A percentile compares a stretch with the other conserved stretches of the same genome.
phyloP scores from a whole-genome alignment of 2,329 filamentous ascomycete species.

The Penicillium sp. region DNA sequence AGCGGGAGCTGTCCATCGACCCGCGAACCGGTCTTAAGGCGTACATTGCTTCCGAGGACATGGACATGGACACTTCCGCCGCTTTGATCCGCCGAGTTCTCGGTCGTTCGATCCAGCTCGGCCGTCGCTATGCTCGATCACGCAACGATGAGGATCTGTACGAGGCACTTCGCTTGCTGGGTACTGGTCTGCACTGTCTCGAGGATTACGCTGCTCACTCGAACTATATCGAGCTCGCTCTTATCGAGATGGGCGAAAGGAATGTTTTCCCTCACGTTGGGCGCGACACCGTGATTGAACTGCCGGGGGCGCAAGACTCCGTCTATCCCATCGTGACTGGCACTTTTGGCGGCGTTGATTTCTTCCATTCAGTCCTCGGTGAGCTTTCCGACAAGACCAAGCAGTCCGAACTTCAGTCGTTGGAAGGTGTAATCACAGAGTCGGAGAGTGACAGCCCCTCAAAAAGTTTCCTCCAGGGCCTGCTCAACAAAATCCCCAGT shows the following conservation, averaged over 20 bases:
- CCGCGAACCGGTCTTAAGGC: constrained; percentile 77
- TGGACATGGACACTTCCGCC: constrained; percentile 78
- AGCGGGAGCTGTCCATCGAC: constrained; percentile 75
- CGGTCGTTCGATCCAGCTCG: constrained; percentile 72
- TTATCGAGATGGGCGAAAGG: constrained; percentile 80
- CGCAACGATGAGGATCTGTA: constrained; percentile 74
- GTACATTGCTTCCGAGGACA: constrained; percentile 84
- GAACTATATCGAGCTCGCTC: constrained; percentile 84
- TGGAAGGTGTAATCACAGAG: constrained; percentile 74
- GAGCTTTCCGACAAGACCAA: constrained; percentile 83
- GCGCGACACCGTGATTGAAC: constrained; percentile 64
- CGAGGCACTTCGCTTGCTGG: constrained; percentile 81
- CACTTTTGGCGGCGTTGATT: constrained; percentile 93
- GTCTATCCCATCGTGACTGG: constrained; percentile 86
- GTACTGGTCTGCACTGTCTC: constrained; percentile 84
- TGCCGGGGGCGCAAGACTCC: constrained; percentile 62
- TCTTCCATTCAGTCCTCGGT: constrained; percentile 80
- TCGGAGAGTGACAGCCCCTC: constrained; percentile 62
- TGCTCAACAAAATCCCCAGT: constrained; percentile 77
- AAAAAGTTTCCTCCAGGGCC: constrained; percentile 71
- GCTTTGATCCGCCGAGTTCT: constrained; percentile 73
- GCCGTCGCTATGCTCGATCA: constrained; percentile 65
- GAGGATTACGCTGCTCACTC: constrained; percentile 93
- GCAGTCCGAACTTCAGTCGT: constrained; percentile 84
- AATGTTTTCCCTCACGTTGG: constrained; percentile 88